Conservation (phyloP, 2,329 filamentous ascomycete genomes). For the Zymoseptoria ardabiliae region DNA sequence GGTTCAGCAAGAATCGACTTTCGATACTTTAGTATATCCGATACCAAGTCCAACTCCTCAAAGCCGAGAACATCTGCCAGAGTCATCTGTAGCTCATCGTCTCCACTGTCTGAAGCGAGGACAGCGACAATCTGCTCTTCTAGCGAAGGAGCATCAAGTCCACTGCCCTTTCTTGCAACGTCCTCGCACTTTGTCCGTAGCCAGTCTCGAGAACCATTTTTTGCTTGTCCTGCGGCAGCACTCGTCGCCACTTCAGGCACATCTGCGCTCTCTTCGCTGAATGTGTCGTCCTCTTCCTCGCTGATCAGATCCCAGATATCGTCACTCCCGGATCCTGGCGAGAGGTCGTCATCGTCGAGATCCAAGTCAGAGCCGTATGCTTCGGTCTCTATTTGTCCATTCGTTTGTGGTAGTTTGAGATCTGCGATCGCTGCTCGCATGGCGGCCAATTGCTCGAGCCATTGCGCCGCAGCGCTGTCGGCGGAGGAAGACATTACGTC, state of each 20-base stretch:
- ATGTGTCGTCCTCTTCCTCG: conserved; percentile 59
- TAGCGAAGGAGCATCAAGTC: conserved; percentile 62
- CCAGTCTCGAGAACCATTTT: conserved; percentile 49
- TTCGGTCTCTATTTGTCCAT: conserved; percentile 32
- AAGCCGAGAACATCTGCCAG: conserved; percentile 88
- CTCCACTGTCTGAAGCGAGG: conserved; percentile 58
- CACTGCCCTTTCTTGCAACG: conserved; percentile 59
- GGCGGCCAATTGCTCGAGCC: conserved; percentile 74
- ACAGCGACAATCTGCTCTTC: conserved; percentile 70
- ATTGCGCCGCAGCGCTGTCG: conserved; percentile 37
- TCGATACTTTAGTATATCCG: conserved; percentile 76
- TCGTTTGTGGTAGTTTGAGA: conserved; percentile 49
- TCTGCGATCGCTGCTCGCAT: conserved; percentile 82
- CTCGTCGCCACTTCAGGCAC: conserved; percentile 34
- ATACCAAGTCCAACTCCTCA: conserved; percentile 86
- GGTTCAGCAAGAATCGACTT: conserved; percentile 51
- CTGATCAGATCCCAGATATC: conserved; percentile 93
- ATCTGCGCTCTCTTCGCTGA: conserved; percentile 59
- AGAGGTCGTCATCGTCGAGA: conserved; percentile 58
- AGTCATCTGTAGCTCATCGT: conserved; percentile 85
- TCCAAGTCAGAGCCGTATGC: conserved; percentile 52
- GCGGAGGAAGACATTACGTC: conserved; percentile 12
- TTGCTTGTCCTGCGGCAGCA: conserved; percentile 33
- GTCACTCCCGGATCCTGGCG: conserved; percentile 57
- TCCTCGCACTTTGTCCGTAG: conserved; percentile 59